A percentile compares a stretch with the other conserved stretches of the same genome.
These are phyloP conservation scores for Coemansia sp. DNA, from an alignment of 192 early-diverging fungal genomes.

Conservation along the genomic window DNA sequence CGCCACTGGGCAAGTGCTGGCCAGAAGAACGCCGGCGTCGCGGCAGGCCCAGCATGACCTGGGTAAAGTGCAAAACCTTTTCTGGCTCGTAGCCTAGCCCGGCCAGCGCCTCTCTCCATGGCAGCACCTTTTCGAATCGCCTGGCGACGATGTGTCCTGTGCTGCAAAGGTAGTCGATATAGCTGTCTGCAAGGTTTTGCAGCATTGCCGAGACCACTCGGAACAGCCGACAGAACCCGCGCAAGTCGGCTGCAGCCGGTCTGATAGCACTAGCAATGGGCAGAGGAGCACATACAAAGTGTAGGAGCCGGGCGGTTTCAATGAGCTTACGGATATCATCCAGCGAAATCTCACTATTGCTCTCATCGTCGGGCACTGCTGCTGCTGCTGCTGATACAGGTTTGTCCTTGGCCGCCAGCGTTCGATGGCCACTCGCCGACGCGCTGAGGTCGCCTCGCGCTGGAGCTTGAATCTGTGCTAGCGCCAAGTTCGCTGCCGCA, in stretches of 20 bases:
- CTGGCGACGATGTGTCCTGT: slow-evolving; percentile 45
- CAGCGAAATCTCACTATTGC: slow-evolving; percentile 28
- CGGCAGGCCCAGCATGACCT: slow-evolving; percentile 21
- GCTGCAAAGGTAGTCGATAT: slow-evolving; percentile 55
- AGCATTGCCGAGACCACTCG: slow-evolving; percentile 48
- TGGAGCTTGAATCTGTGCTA: slow-evolving; percentile 28
- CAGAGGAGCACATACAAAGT: slow-evolving; percentile 55
- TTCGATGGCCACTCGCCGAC: neutral
- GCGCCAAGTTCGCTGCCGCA: neutral
- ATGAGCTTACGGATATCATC: slow-evolving; percentile 48
- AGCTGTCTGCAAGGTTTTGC: slow-evolving; percentile 53
- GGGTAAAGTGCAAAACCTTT: slow-evolving; percentile 27
- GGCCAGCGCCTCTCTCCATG: slow-evolving; percentile 42
- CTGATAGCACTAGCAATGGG: slow-evolving; percentile 39
- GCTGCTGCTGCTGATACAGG: neutral
- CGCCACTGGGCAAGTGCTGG: neutral
- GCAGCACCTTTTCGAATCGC: slow-evolving; percentile 33
- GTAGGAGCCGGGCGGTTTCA: slow-evolving; percentile 50
- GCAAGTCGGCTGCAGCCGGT: slow-evolving; percentile 32
- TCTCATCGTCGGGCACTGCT: neutral
- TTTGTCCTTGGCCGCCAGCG: slow-evolving; percentile 1
- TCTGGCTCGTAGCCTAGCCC: slow-evolving; percentile 37
- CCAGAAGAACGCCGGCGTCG: slow-evolving; percentile 8
- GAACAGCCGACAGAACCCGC: slow-evolving; percentile 40
- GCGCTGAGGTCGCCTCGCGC: slow-evolving; percentile 18